A percentile compares a stretch with the other conserved stretches of the same genome.
Conservation (phyloP, 441 rosid species). For the Cnidoscolus chayamansa region DNA sequence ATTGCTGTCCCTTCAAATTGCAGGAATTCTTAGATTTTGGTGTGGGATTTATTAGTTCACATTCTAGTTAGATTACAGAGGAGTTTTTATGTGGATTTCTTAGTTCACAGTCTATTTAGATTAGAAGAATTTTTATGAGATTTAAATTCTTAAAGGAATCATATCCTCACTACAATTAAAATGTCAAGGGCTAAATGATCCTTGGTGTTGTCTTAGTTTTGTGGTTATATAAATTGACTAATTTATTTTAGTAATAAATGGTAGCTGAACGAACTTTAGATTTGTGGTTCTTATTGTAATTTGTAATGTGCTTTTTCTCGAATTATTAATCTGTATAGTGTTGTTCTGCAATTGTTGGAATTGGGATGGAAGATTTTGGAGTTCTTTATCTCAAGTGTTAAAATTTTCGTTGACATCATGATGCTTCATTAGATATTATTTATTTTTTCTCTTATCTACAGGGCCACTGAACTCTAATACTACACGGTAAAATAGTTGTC, state of each 20-base stretch:
- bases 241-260: not conserved
- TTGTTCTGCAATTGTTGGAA: conserved; percentile 1
- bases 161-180: not conserved
- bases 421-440: too few species aligned
- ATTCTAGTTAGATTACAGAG: not conserved
- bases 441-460: too few species aligned
- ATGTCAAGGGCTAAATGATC: too few species aligned
- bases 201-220: not conserved
- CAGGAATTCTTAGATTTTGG: not conserved
- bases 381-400: too few species aligned
- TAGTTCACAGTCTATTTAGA: not conserved
- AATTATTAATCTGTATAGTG: not conserved
- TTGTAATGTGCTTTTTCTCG: not conserved
- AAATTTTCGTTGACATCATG: too few species aligned
- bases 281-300: not conserved
- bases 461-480: too few species aligned
- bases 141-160: not conserved
- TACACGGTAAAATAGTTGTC: not conserved
- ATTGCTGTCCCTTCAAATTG: not conserved
- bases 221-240: not conserved
- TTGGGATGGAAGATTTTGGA: too few species aligned
- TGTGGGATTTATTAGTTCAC: not conserved
- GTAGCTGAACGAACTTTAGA: not conserved
- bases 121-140: not conserved
- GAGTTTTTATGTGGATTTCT: not conserved